A percentile compares a stretch with the other conserved stretches of the same genome.
Evolutionary conservation across 192 early-diverging fungal genomes (phyloP).

Genomic region (Dissophora ornata): DNA sequence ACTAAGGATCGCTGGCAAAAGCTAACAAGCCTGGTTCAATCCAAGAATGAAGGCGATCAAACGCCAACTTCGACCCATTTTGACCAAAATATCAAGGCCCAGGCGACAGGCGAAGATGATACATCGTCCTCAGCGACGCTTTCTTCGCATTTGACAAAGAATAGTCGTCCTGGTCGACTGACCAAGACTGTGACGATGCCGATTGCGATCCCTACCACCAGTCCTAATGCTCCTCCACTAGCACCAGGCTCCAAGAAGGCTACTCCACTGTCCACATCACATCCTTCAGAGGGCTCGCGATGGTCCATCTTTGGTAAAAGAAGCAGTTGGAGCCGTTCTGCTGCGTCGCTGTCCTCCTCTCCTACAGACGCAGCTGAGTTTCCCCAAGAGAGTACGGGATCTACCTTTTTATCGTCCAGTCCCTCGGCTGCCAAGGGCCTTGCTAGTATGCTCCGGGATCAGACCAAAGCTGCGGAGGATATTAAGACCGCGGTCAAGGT

Average conservation of each 20-base stretch:
- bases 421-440: slow-evolving; percentile 22
- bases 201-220: neutral
- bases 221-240: neutral
- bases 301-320: slow-evolving; percentile 46
- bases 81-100: neutral
- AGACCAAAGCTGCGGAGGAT: slow-evolving; percentile 43
- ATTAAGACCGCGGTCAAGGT: slow-evolving; percentile 43
- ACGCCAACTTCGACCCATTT: neutral
- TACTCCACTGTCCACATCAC: slow-evolving; percentile 12
- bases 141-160: neutral
- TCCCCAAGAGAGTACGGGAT: slow-evolving; percentile 7
- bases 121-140: neutral
- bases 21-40: slow-evolving; percentile 2
- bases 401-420: slow-evolving; percentile 19
- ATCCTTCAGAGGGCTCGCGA: slow-evolving; percentile 34
- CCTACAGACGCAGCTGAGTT: slow-evolving; percentile 10
- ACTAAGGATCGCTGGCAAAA: slow-evolving; percentile 39
- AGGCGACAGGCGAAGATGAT: neutral
- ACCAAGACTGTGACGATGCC: slow-evolving; percentile 21
- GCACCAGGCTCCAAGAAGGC: slow-evolving; percentile 4
- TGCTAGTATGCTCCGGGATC: slow-evolving; percentile 33
- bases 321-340: slow-evolving; percentile 24
- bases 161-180: neutral
- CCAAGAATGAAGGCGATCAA: slow-evolving; percentile 2
- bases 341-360: slow-evolving; percentile 15